A percentile compares a stretch with the other conserved stretches of the same genome.
Evolutionary conservation across 2,329 filamentous ascomycete genomes (phyloP).

Genomic region (Aspergillus sp.): DNA sequence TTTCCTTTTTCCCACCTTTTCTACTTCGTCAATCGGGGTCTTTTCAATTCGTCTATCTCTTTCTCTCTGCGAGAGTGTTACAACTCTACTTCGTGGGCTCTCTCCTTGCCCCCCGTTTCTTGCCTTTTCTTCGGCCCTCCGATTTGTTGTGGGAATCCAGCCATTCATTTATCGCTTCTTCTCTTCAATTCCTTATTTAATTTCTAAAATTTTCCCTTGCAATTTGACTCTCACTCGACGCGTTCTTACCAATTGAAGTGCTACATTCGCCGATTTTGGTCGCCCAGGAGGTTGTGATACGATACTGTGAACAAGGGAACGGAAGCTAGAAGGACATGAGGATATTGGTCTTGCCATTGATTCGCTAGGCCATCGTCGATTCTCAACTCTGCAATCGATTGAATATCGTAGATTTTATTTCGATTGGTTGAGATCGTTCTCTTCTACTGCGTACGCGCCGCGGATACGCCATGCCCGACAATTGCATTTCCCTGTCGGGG

Average conservation of each 20-base stretch:
- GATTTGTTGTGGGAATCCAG: conserved; percentile 1
- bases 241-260: conserved; percentile 5
- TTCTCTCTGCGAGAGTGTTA: conserved; percentile 1
- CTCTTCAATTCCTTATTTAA: conserved; percentile 1
- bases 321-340: not conserved
- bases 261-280: not conserved
- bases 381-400: not conserved
- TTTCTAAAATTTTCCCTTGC: not conserved
- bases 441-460: not conserved
- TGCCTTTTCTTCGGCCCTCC: conserved; percentile 4
- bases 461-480: conserved; percentile 22
- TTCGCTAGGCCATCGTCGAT: not conserved
- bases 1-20: conserved; percentile 5
- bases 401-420: not conserved
- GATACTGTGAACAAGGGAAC: not conserved
- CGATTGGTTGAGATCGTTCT: conserved; percentile 1
- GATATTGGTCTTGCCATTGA: not conserved
- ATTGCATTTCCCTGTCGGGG: conserved; percentile 60
- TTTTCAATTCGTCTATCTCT: conserved; percentile 11
- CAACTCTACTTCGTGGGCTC: conserved; percentile 1
- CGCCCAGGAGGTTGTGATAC: not conserved
- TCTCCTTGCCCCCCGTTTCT: conserved; percentile 5
- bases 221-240: not conserved
- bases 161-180: conserved; percentile 4
- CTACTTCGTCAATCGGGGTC: conserved; percentile 6